Evolutionary conservation across 306 rosid genomes (phyloP).

Genomic region (Vigna radiata): DNA sequence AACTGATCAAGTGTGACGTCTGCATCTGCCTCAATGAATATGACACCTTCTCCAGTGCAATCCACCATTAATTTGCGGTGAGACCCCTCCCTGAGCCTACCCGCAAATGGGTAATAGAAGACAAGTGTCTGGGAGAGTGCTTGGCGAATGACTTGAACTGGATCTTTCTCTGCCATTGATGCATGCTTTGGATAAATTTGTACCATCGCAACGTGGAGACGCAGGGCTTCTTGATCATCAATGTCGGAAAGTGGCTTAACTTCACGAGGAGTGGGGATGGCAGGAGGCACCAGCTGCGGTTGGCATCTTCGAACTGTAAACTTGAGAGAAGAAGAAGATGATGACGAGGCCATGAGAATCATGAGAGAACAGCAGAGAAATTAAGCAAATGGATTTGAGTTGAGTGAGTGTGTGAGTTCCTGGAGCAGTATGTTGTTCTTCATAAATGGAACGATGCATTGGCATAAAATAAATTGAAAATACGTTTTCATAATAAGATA

Average conservation of each 20-base stretch:
- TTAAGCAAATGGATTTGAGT: no score
- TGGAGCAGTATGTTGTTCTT: no score
- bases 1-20: neutral
- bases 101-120: constrained; percentile 45
- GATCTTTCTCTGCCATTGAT: constrained; percentile 37
- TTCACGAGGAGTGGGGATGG: constrained; percentile 41
- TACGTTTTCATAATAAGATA: no score
- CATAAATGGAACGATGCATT: no score
- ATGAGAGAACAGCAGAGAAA: no score
- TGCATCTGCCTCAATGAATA: neutral
- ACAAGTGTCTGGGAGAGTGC: constrained; percentile 40
- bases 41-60: constrained; percentile 21
- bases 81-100: constrained; percentile 40
- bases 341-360: neutral
- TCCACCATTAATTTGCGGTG: constrained; percentile 50
- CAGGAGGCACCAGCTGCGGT: constrained; percentile 37
- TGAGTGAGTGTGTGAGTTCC: no score
- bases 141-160: neutral
- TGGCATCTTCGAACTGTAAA: neutral
- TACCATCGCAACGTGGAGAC: neutral
- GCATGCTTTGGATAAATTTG: neutral
- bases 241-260: constrained; percentile 37
- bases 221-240: constrained; percentile 34
- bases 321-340: no score
- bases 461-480: no score